Percentiles rank a stretch among this genome's conserved stretches.
These are phyloP conservation scores for Saturnispora ahearnii DNA, from an alignment of 805 yeast species.

Conservation along the genomic window DNA sequence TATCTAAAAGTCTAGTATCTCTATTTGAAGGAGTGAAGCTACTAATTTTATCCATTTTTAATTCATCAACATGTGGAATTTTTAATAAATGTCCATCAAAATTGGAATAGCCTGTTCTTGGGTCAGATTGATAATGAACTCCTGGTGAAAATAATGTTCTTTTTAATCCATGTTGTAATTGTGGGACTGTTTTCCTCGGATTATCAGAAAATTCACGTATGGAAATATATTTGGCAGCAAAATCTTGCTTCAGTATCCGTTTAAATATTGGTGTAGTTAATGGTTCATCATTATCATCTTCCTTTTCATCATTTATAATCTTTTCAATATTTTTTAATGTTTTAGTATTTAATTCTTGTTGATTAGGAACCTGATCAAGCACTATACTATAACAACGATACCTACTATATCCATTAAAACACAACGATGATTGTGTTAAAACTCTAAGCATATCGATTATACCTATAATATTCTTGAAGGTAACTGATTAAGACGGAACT, in stretches of 20 bases:
- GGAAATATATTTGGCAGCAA: slow-evolving; percentile 15
- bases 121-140: slow-evolving; percentile 69
- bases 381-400: background rate
- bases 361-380: background rate
- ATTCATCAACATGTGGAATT: slow-evolving; percentile 55
- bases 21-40: slow-evolving; percentile 57
- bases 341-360: slow-evolving; percentile 1
- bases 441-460: background rate
- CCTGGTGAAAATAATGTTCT: slow-evolving; percentile 74
- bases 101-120: slow-evolving; percentile 65
- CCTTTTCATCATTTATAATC: background rate
- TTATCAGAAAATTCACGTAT: slow-evolving; percentile 13
- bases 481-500: background rate
- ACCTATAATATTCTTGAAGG: background rate
- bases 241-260: background rate
- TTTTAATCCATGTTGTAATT: slow-evolving; percentile 56
- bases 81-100: slow-evolving; percentile 51
- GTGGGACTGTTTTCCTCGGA: slow-evolving; percentile 34
- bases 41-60: slow-evolving; percentile 50
- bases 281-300: background rate
- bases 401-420: background rate
- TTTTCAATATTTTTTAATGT: background rate
- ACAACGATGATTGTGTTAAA: background rate
- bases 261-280: slow-evolving; percentile 1
- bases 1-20: slow-evolving; percentile 42